These are phyloP conservation scores for Trichoderma arundinaceum DNA, from an alignment of 2,329 filamentous ascomycete genomes.

Conservation along the genomic window DNA sequence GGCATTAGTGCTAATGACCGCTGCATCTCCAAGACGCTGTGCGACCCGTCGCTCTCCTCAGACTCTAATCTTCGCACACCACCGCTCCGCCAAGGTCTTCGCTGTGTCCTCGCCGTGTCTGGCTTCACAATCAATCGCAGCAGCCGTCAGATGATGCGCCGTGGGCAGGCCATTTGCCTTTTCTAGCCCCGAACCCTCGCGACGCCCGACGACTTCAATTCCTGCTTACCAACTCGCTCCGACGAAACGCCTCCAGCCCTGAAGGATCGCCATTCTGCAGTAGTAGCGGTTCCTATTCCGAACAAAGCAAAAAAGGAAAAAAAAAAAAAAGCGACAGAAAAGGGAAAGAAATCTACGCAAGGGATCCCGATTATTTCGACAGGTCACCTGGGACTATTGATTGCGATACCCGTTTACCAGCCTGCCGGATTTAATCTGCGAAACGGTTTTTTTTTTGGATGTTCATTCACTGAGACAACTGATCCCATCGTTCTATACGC, in stretches of 20 bases:
- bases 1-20: slow-evolving; percentile 18
- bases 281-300: slow-evolving; percentile 10
- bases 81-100: neutral
- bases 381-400: neutral
- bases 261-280: slow-evolving; percentile 21
- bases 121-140: slow-evolving; percentile 15
- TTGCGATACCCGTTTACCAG: slow-evolving; percentile 19
- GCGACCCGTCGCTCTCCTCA: slow-evolving; percentile 28
- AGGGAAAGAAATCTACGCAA: slow-evolving; percentile 12
- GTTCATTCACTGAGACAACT: slow-evolving; percentile 8
- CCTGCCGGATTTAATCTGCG: slow-evolving; percentile 8
- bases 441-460: slow-evolving; percentile 12
- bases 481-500: neutral
- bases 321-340: neutral
- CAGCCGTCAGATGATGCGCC: slow-evolving; percentile 21
- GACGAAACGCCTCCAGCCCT: slow-evolving; percentile 4
- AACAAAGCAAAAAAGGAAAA: slow-evolving; percentile 1
- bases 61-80: slow-evolving; percentile 21
- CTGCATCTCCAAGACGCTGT: slow-evolving; percentile 21
- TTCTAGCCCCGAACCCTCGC: slow-evolving; percentile 8
- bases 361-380: slow-evolving; percentile 17
- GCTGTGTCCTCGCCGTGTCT: neutral
- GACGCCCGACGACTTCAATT: slow-evolving; percentile 16
- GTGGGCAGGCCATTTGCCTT: neutral
- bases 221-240: neutral